Percentiles rank a stretch among this genome's conserved stretches.
Evolutionary conservation across 129 eudicot species (phyloP).

Genomic region (Ambrosia artemisiifolia): DNA sequence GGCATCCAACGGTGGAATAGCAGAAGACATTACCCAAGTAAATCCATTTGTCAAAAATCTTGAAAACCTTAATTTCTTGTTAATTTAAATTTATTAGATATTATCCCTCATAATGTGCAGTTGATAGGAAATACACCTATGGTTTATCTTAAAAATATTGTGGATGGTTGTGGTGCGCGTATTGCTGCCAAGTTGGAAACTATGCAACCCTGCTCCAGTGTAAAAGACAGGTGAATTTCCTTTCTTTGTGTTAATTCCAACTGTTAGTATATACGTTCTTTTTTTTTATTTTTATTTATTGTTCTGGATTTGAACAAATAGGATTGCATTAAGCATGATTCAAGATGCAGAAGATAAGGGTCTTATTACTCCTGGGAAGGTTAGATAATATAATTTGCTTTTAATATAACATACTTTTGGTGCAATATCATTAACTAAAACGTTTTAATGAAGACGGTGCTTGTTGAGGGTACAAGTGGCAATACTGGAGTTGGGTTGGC

Average conservation of each 20-base stretch:
- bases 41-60: conserved; percentile 5
- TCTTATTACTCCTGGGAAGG: conserved; percentile 21
- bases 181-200: conserved; percentile 65
- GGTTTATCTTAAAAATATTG: conserved; percentile 64
- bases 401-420: neutral
- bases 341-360: conserved; percentile 82
- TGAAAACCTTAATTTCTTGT: neutral
- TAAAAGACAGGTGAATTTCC: conserved; percentile 57
- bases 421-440: neutral
- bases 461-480: conserved; percentile 16
- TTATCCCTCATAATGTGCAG: conserved; percentile 29
- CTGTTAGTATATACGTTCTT: neutral
- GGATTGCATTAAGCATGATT: conserved; percentile 38
- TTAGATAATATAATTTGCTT: neutral
- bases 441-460: neutral
- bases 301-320: neutral
- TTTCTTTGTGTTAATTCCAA: neutral
- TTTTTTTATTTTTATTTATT: neutral
- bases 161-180: conserved; percentile 63
- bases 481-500: conserved; percentile 17
- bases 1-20: conserved; percentile 51
- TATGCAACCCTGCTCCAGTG: conserved; percentile 76
- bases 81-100: neutral
- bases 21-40: conserved; percentile 72
- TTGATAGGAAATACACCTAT: conserved; percentile 68